Conservation (phyloP, 2,329 filamentous ascomycete genomes). For the Basipetospora chlamydospora region DNA sequence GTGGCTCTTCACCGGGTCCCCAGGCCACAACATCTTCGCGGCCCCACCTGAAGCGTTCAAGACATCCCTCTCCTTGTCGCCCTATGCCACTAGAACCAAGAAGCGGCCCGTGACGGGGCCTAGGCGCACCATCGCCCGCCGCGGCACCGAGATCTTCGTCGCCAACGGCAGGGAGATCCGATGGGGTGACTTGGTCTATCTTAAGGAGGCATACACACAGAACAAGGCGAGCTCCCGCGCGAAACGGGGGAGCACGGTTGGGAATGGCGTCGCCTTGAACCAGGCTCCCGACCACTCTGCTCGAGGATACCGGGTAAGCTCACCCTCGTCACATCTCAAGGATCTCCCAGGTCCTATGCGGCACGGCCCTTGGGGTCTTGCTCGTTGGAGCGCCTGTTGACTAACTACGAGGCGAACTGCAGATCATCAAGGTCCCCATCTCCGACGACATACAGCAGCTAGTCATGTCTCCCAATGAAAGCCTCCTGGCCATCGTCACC, state of each 20-base stretch:
- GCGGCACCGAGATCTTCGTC: constrained; percentile 79
- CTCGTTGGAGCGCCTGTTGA: neutral
- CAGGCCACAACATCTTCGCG: constrained; percentile 66
- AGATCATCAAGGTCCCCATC: constrained; percentile 66
- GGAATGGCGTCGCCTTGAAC: too few species aligned
- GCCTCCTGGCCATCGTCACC: constrained; percentile 74
- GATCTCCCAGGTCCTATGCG: too few species aligned
- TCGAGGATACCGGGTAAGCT: constrained; percentile 6
- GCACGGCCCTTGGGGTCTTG: neutral
- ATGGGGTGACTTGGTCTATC: constrained; percentile 70
- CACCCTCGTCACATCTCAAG: too few species aligned
- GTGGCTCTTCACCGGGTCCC: constrained; percentile 69
- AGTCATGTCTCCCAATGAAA: constrained; percentile 65
- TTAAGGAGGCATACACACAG: constrained; percentile 46
- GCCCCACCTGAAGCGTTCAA: constrained; percentile 23
- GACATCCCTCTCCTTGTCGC: constrained; percentile 22
- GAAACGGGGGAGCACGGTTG: constrained; percentile 33
- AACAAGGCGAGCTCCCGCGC: constrained; percentile 9
- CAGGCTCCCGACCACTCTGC: too few species aligned
- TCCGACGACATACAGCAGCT: constrained; percentile 76
- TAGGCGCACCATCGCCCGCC: constrained; percentile 56
- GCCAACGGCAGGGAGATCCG: constrained; percentile 80
- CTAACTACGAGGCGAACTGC: too few species aligned
- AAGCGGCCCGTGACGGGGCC: constrained; percentile 32
- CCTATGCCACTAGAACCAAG: constrained; percentile 22